A percentile compares a stretch with the other conserved stretches of the same genome.
Conservation (phyloP, 352 stramenopile genomes). For the Lagenidium giganteum region DNA sequence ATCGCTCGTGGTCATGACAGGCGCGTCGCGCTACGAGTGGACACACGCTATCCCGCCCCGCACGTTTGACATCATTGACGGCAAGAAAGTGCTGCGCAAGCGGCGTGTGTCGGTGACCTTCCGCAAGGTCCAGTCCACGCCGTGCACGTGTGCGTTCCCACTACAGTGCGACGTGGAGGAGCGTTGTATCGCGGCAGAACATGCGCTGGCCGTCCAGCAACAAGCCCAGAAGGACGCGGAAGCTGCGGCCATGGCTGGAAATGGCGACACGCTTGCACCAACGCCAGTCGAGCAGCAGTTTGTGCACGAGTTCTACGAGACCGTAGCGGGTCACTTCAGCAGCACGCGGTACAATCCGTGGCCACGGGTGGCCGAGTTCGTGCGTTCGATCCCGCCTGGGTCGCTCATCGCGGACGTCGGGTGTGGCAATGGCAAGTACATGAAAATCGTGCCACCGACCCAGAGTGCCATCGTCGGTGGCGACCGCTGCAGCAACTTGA, state of each 20-base stretch:
- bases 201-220: background rate
- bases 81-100: conserved; percentile 46
- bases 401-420: conserved; percentile 78
- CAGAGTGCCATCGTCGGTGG: conserved; percentile 51
- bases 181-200: too few species aligned
- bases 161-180: conserved; percentile 58
- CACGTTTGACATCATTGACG: conserved; percentile 83
- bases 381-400: conserved; percentile 41
- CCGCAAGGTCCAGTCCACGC: conserved; percentile 67
- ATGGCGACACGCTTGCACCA: conserved; percentile 39
- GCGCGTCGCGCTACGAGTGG: conserved; percentile 81
- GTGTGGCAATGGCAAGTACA: conserved; percentile 87
- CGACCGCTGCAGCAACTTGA: conserved; percentile 61
- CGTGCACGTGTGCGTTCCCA: conserved; percentile 65
- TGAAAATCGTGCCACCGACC: conserved; percentile 64
- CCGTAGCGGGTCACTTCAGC: conserved; percentile 76
- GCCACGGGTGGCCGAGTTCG: conserved; percentile 67
- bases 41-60: conserved; percentile 84
- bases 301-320: conserved; percentile 86
- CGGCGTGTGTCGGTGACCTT: conserved; percentile 86
- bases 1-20: conserved; percentile 82
- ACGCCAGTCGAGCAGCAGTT: conserved; percentile 75
- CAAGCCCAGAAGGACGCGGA: conserved; percentile 4
- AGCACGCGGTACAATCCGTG: conserved; percentile 85
- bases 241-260: conserved; percentile 12